Evolutionary conservation across 768 basidiomycete species (phyloP).

Genomic region (Tulasnella sp.): DNA sequence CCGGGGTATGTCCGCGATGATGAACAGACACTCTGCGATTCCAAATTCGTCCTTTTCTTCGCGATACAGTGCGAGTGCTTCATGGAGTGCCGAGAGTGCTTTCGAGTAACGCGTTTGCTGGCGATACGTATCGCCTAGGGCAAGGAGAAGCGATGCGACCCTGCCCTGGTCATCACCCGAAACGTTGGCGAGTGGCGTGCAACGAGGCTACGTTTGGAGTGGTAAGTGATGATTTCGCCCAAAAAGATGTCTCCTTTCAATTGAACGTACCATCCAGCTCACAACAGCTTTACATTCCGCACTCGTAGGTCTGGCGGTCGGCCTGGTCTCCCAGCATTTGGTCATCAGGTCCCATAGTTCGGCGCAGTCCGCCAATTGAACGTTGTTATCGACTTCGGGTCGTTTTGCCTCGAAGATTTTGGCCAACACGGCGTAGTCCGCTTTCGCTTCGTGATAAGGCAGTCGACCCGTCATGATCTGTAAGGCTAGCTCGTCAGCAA

Average conservation of each 20-base stretch:
- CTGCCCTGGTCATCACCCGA: background rate
- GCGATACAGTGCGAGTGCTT: background rate
- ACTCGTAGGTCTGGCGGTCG: background rate
- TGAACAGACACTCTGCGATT: background rate
- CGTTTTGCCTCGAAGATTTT: background rate
- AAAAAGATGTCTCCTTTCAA: background rate
- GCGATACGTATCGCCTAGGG: background rate
- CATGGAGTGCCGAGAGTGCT: background rate
- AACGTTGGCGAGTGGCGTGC: background rate
- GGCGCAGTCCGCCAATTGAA: background rate
- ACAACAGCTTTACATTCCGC: background rate
- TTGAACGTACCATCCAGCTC: background rate
- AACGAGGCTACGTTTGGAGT: background rate
- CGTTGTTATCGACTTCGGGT: background rate
- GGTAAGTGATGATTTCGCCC: background rate
- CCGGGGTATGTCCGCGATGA: background rate
- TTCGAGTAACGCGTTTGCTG: background rate
- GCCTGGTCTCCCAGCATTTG: background rate
- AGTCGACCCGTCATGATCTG: background rate
- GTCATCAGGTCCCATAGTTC: background rate
- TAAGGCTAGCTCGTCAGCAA: background rate
- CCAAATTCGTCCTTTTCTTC: background rate
- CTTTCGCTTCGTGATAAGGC: background rate
- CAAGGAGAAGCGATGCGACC: background rate
- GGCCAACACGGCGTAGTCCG: background rate